Base-by-base conservation (phyloP, 2,329 filamentous ascomycete species). In the Atkinsonella texensis region DNA sequence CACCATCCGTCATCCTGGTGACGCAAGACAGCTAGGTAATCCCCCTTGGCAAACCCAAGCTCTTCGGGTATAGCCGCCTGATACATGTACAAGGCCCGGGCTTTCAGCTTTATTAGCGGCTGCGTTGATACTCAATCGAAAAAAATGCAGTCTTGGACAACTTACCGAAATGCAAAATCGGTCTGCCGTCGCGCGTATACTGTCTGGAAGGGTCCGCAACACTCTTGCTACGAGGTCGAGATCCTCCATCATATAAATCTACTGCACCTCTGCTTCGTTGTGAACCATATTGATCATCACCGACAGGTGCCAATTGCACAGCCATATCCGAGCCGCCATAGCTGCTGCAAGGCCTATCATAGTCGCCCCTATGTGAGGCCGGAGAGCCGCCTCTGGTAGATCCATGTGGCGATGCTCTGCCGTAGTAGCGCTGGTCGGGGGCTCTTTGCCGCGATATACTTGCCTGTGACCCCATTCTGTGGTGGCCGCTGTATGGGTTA, bases 1-100 rank as follows among this genome's bases (percentile, higher is more conserved):
- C 94, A 98, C 93, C 93, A 98, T 18, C 93, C 93, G 64, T 98
- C 93, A 65, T 98, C 93, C 69, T 98, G 93, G 62, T 95, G 81
- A 54, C 90, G 79, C 46, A 96, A 74, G 13, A 98, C 83, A 2
- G 91, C 89, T 13, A 98, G 75, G 53, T 91, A 82, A 63, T 98
- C 94, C 46, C 90, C 90, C 72, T 98, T 98, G 46, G 77, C 76
- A 67, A 98, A 98, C 13, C 86, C 85, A 18, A 98, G 73, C 69
- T 98, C 94, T 65, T 97, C 93, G 0, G 91, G 89, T 53, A 98
- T 98, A 20, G 89, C 91, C 2, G 93, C 89, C 63, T 86, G 83
- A 67, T 98, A 98, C 73, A 88, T 83, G 68, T 97, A 98, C 73
- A 96, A 77, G 28, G 93, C 91, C 42, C 91, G 87, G 51, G 93